These are phyloP conservation scores for Cantharellus cinnabarinus DNA, from an alignment of 768 basidiomycete species.

Conservation along the genomic window DNA sequence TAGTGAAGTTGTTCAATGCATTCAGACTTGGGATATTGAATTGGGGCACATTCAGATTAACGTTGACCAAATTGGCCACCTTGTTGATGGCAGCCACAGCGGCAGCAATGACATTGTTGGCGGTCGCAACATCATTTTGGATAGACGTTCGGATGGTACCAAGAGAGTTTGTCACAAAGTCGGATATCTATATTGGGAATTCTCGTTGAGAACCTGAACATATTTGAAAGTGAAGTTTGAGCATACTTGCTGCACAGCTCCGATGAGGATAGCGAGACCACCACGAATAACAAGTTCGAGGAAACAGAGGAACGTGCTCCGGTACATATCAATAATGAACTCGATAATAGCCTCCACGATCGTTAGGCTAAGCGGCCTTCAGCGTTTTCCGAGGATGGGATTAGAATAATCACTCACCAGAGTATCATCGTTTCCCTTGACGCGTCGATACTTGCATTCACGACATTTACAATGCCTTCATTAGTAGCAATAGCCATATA, in stretches of 20 bases:
- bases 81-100: slow-evolving; percentile 54
- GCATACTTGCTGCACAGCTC: slow-evolving; percentile 64
- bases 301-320: slow-evolving; percentile 86
- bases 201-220: neutral
- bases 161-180: slow-evolving; percentile 40
- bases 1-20: slow-evolving; percentile 52
- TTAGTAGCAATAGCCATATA: slow-evolving; percentile 75
- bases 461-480: slow-evolving; percentile 51
- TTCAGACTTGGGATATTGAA: slow-evolving; percentile 58
- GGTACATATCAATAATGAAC: slow-evolving; percentile 81
- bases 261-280: slow-evolving; percentile 56
- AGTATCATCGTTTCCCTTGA: slow-evolving; percentile 45
- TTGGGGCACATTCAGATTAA: slow-evolving; percentile 36
- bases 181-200: slow-evolving; percentile 36
- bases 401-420: slow-evolving; percentile 6
- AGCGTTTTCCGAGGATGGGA: neutral
- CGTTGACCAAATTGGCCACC: slow-evolving; percentile 41
- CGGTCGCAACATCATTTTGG: slow-evolving; percentile 42
- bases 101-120: slow-evolving; percentile 45
- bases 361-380: slow-evolving; percentile 40
- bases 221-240: neutral
- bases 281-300: slow-evolving; percentile 76
- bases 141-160: slow-evolving; percentile 44
- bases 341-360: slow-evolving; percentile 75
- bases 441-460: slow-evolving; percentile 59